Base-by-base conservation (phyloP, 495 filamentous ascomycete genomes). In the Filosporella fistucella region DNA sequence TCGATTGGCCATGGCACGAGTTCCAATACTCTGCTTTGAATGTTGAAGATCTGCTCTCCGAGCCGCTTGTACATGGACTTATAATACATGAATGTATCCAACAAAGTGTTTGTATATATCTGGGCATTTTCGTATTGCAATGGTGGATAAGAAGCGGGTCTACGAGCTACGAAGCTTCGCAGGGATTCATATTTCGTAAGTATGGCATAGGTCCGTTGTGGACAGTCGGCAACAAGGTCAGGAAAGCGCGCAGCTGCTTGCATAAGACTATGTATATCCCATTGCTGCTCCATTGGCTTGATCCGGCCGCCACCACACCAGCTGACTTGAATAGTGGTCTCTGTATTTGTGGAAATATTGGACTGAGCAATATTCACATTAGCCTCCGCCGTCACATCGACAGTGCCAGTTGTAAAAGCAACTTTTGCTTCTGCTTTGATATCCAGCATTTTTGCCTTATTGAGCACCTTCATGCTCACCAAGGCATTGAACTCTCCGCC, bases 141-240 rank as follows among this genome's bases (percentile, higher is more conserved):
- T 34, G 16, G n/a, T 14, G 17, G 34, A 30, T n/a, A 32, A 22
- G 35, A 26, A 26, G 46, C 51, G 18, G 47, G 49, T 25, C 36
- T 16, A 1, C 17, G 43, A n/a, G 14, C 22, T 12, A 35, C 30
- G 16, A 46, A 46, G 13, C 43, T 34, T 46, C 47, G 21, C 13
- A 55, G 42, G 14, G 55, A 46, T 12, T 45, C 43, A 44, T 63
- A 63, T 38, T 58, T 61, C 13, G 59, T 61, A 16, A 63, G 45
- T 24, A 63, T 52, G 25, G 60, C 60, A 21, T 52, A 52, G 2
- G 59, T 61, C 20, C 55, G 39, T 26, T 56, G 41, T 14, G 47
- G 18, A 52, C 52, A 25, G 18, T 44, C 22, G 24, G 32, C 17
- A 45, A 52, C 21, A 56, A 60, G 23, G 43, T 39, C 35, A 12